Evolutionary conservation across 1,284 basidiomycete genomes (phyloP).

Genomic region (Rhodotorula sp.): DNA sequence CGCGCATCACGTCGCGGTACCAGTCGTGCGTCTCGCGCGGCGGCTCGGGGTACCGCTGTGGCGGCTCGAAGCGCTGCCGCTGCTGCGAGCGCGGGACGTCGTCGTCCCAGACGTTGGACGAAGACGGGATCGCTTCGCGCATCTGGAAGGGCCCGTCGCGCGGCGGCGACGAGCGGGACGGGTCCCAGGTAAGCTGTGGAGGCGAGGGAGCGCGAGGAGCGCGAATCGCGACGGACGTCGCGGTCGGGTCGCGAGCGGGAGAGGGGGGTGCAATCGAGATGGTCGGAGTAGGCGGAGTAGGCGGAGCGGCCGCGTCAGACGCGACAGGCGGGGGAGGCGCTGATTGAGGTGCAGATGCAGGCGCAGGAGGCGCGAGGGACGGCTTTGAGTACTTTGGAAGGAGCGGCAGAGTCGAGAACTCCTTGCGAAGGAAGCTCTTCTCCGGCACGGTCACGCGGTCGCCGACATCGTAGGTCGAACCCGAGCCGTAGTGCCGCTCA

Average conservation of each 20-base stretch:
- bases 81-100: constrained; percentile 34
- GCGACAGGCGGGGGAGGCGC: constrained; percentile 2
- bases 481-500: constrained; percentile 73
- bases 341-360: constrained; percentile 63
- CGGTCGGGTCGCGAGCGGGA: neutral
- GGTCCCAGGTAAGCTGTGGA: constrained; percentile 54
- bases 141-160: constrained; percentile 53
- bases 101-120: constrained; percentile 58
- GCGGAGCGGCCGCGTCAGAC: neutral
- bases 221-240: constrained; percentile 17
- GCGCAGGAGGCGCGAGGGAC: constrained; percentile 69
- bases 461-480: constrained; percentile 49
- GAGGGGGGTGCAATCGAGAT: constrained; percentile 27
- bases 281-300: constrained; percentile 14
- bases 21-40: constrained; percentile 52
- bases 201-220: constrained; percentile 27
- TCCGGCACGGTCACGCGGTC: constrained; percentile 15
- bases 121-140: constrained; percentile 51
- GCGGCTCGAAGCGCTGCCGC: constrained; percentile 59
- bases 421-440: constrained; percentile 14
- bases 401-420: neutral
- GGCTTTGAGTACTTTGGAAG: constrained; percentile 36
- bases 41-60: constrained; percentile 53
- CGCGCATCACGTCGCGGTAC: constrained; percentile 54
- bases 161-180: constrained; percentile 52